These are phyloP conservation scores for Geotrichum macrosporum DNA, from an alignment of 1,139 yeast genomes.

Conservation along the genomic window DNA sequence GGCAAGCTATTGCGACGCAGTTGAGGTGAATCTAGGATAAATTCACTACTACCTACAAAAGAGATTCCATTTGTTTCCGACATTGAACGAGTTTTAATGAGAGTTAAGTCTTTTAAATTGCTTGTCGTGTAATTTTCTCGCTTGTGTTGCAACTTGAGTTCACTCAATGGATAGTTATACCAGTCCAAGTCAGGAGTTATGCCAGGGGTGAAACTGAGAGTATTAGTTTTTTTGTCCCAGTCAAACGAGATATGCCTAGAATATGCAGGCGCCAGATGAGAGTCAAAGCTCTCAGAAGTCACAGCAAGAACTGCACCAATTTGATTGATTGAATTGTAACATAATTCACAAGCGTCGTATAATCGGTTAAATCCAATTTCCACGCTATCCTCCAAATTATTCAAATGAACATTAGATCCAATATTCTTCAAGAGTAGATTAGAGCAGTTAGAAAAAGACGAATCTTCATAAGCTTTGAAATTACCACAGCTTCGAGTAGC, in stretches of 20 bases:
- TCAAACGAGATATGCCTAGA: constrained; percentile 1
- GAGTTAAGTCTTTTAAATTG: not conserved
- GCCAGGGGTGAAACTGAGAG: constrained; percentile 3
- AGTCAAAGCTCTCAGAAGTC: constrained; percentile 6
- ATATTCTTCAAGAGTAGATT: not conserved
- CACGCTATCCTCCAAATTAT: not conserved
- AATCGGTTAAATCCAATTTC: not conserved
- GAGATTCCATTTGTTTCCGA: not conserved
- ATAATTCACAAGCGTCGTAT: constrained; percentile 3
- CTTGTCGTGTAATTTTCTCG: too few relatives aligned
- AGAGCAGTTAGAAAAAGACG: too few relatives aligned
- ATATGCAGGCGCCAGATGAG: not conserved
- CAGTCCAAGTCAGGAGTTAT: constrained; percentile 9
- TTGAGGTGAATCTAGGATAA: constrained; percentile 5
- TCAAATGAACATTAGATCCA: not conserved
- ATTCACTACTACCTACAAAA: not conserved
- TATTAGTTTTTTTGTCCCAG: not conserved
- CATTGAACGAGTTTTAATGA: not conserved
- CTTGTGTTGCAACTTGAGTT: too few relatives aligned
- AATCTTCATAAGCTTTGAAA: not conserved
- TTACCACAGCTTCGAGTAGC: not conserved
- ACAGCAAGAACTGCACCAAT: not conserved
- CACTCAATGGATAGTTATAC: constrained; percentile 1
- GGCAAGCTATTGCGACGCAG: constrained; percentile 2
- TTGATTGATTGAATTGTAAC: not conserved